Conservation (phyloP, 768 basidiomycete genomes). For the Agaricus blazei region DNA sequence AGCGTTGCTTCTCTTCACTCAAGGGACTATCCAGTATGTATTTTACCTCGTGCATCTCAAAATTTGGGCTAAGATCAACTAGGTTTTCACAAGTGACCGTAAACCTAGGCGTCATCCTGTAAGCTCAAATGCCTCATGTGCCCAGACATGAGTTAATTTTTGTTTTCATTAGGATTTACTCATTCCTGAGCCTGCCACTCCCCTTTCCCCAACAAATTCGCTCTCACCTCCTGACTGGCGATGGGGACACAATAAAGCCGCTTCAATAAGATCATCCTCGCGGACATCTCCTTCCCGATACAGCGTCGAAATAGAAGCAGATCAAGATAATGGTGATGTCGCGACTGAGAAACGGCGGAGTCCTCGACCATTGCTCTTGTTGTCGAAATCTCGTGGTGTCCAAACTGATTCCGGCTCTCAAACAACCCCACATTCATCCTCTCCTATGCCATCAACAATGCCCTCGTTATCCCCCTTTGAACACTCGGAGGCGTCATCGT, state of each 20-base stretch:
- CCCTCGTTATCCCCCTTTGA: constrained; percentile 45
- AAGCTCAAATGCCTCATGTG: not conserved
- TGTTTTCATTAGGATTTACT: constrained; percentile 28
- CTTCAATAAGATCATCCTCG: constrained; percentile 17
- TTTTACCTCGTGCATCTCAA: not conserved
- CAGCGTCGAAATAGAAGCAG: constrained; percentile 42
- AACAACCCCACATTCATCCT: constrained; percentile 23
- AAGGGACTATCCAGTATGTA: constrained; percentile 29
- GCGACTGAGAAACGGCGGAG: constrained; percentile 31
- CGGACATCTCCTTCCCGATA: constrained; percentile 27
- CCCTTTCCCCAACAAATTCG: constrained; percentile 36
- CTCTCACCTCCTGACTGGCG: constrained; percentile 27
- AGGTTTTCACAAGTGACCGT: constrained; percentile 6
- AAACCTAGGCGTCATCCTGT: constrained; percentile 8
- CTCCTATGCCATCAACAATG: constrained; percentile 30
- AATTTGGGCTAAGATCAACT: not conserved
- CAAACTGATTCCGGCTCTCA: constrained; percentile 52
- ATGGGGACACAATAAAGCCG: constrained; percentile 20
- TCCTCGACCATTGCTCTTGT: constrained; percentile 43
- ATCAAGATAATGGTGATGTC: constrained; percentile 22
- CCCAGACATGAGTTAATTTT: not conserved
- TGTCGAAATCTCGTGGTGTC: constrained; percentile 58
- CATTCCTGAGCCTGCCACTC: constrained; percentile 41
- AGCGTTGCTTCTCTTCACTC: constrained; percentile 39
- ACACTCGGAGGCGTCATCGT: constrained; percentile 72